Evolutionary conservation across 2,329 filamentous ascomycete species (phyloP).

Genomic region (Xylariomycetidae sp.): DNA sequence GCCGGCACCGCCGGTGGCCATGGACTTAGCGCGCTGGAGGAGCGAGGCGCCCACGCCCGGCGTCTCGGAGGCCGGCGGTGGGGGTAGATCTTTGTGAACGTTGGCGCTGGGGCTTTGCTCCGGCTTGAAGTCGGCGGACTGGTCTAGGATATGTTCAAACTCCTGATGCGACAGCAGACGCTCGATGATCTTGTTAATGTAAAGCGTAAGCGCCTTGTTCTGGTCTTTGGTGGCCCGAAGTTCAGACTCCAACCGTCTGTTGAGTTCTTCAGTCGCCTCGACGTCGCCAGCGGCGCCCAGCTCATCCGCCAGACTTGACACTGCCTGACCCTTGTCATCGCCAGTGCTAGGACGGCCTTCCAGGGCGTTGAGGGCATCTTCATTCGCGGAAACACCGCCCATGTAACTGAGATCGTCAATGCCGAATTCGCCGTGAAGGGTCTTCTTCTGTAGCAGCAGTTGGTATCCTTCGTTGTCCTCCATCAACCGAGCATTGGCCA

Average conservation of each 20-base stretch:
- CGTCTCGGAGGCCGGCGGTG: constrained; percentile 54
- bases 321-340: constrained; percentile 22
- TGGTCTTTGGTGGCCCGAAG: constrained; percentile 78
- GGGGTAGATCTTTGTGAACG: constrained; percentile 78
- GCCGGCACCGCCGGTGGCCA: constrained; percentile 37
- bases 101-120: constrained; percentile 40
- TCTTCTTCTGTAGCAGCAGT: constrained; percentile 88
- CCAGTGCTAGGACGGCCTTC: constrained; percentile 43
- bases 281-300: constrained; percentile 60
- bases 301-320: constrained; percentile 76
- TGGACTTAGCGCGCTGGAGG: constrained; percentile 56
- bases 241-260: constrained; percentile 69
- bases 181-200: constrained; percentile 99
- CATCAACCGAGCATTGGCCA: constrained; percentile 93
- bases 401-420: constrained; percentile 75
- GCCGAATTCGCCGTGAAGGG: constrained; percentile 86
- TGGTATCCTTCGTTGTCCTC: constrained; percentile 99
- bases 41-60: constrained; percentile 42
- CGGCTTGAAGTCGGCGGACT: constrained; percentile 59
- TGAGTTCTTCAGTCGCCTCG: constrained; percentile 49
- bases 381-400: constrained; percentile 49
- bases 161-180: constrained; percentile 89
- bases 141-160: constrained; percentile 88
- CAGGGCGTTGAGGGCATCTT: constrained; percentile 58
- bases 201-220: constrained; percentile 94